Base-by-base conservation (phyloP, 345 rosid species). In the Linum lewisii region DNA sequence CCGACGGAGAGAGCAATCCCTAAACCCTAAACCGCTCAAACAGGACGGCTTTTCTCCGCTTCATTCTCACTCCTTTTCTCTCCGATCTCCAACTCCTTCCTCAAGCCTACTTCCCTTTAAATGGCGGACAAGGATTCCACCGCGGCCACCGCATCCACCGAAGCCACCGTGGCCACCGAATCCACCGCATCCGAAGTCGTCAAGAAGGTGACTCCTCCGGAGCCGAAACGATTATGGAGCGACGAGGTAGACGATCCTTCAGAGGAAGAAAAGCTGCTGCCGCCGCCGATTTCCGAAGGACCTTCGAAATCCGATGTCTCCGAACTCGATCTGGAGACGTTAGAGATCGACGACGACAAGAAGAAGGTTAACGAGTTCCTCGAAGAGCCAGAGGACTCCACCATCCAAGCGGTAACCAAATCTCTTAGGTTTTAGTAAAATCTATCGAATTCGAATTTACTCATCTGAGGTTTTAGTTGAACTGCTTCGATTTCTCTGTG, bases 331-430 rank as follows among this genome's bases (percentile, higher is more conserved):
- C 79, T 86, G 4, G 86, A 67, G 7, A 68, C 73, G 4, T 60
- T 89, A 63, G 57, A 57, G 6, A 77, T 93, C 23, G 78, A 82
- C 22, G 95, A 83, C 5, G 71, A 66, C 34, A 78, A 83, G 74
- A 74, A 72, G 74, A 74, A 72, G 58, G 66, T 23, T 19, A 79
- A 82, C 44, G 68, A 79, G 60, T 78, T 79, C 50, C 89, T 88
- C 5, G 94, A 93, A 7, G 99, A 86, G 18, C 91, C 97, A 0
- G 89, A 89, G 51, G 98, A 88, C 53, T 81, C 95, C 0, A 89
- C 67, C 59, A 93, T 93, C 68, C 69, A 63, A 81, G 95, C 99
- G 6, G 97, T 89, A 16, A 73, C 19, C 57, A 60, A 10, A n/a
- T 3, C 34, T 1, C 24, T 18, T 54, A 51, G 49, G 14, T 54